phyloP scores from a whole-genome alignment of 306 rosid genomes.

The Comarum palustre region DNA sequence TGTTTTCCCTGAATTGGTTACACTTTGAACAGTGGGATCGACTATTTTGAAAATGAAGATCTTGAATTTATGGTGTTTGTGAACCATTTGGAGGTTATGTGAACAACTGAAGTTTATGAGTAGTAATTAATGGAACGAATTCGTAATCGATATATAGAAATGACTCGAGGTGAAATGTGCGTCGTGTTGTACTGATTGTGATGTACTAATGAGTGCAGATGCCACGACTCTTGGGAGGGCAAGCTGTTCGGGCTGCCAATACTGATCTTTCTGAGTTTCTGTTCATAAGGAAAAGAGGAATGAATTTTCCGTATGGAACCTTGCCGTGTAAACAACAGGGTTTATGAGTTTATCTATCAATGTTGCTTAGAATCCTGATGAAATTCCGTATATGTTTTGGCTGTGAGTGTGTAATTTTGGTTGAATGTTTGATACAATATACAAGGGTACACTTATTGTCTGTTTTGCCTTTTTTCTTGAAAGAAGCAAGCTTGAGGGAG shows the following conservation, averaged over 20 bases:
- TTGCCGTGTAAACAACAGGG: neutral
- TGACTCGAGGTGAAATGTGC: neutral
- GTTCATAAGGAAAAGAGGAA: neutral
- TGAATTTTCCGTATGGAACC: conserved; percentile 16
- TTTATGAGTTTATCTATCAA: neutral
- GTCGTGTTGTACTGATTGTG: neutral
- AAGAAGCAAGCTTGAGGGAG: neutral
- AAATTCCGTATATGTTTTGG: neutral
- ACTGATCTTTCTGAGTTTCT: neutral
- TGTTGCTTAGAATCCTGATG: neutral
- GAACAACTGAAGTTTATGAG: neutral
- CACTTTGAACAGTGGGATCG: neutral
- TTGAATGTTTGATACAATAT: neutral
- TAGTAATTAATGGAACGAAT: neutral
- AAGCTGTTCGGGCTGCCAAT: neutral
- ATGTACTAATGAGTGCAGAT: conserved; percentile 27
- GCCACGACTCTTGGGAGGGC: neutral
- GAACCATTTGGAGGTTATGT: neutral
- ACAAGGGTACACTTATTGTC: neutral
- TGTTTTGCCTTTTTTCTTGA: no score
- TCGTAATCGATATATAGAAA: neutral
- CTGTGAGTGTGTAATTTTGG: neutral
- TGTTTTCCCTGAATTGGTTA: neutral
- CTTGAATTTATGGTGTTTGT: neutral
- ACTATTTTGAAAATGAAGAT: neutral